Base-by-base conservation (phyloP, 441 rosid species). In the Erodium texanum region DNA sequence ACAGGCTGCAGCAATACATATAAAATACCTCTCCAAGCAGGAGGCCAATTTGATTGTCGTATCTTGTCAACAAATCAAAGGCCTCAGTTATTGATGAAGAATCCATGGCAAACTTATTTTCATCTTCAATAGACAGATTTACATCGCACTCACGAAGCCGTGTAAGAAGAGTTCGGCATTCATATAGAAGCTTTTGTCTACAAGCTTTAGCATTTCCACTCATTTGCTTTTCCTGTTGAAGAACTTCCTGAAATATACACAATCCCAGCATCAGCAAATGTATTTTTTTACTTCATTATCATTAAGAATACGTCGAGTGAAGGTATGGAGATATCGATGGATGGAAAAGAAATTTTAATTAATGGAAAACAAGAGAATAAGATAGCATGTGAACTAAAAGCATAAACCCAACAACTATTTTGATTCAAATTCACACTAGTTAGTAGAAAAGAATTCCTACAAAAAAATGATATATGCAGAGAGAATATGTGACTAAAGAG, bases 31-130 rank as follows among this genome's bases (percentile, higher is more conserved):
- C 97, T 1, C 97, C 97, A 62, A 95, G 93, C 15, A 95, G 89
- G 66, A 95, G 97, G 70, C 98, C 95, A 16, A 95, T 87, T 75
- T 95, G 83, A 75, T 86, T 90, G 81, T 95, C 98, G 12, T 93
- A 92, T 48, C 96, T 92, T 66, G 81, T 74, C 77, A 95, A 76
- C 48, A 86, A 85, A 77, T 90, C 95, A 59, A 89, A 70, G 43
- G 86, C 92, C 78, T 90, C 97, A 9, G 95, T 83, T 29, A 82
- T 77, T 24, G 93, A 88, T 69, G 98, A 83, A 72, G 97, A 80
- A 52, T 89, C 96, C 64, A 87, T 75, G 41, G 77, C 75, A 73
- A 90, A 59, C 70, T 76, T 89, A 76, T 85, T 81, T 68, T 92
- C 97, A 71, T 92, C 98, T 79, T 92, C 92, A 5, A 79, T 69